Percentiles rank a stretch among this genome's conserved stretches.
These are phyloP conservation scores for Botryotinia narcissicola DNA, from an alignment of 2,329 filamentous ascomycete species.

Conservation along the genomic window DNA sequence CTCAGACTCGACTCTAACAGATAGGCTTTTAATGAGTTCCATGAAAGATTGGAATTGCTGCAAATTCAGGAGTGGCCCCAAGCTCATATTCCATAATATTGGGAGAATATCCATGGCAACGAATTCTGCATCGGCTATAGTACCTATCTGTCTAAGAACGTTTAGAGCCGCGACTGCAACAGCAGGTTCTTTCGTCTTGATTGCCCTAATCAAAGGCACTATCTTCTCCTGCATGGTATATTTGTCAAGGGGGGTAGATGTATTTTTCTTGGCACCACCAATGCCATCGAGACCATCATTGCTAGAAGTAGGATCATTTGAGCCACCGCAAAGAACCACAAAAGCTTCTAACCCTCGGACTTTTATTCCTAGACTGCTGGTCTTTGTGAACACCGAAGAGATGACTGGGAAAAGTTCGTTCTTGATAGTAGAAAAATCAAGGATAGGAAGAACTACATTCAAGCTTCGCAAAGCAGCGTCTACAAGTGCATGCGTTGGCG, in stretches of 20 bases:
- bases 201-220: slow-evolving; percentile 81
- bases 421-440: slow-evolving; percentile 96
- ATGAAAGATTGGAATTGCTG: slow-evolving; percentile 89
- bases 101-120: slow-evolving; percentile 89
- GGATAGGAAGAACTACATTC: slow-evolving; percentile 75
- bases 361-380: slow-evolving; percentile 91
- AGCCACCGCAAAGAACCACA: slow-evolving; percentile 81
- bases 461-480: slow-evolving; percentile 80
- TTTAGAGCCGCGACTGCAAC: slow-evolving; percentile 93
- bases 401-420: slow-evolving; percentile 95
- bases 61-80: slow-evolving; percentile 85
- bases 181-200: slow-evolving; percentile 96
- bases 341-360: slow-evolving; percentile 89
- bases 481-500: slow-evolving; percentile 82
- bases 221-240: slow-evolving; percentile 99
- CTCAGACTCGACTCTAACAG: slow-evolving; percentile 78
- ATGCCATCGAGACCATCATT: slow-evolving; percentile 77
- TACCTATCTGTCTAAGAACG: slow-evolving; percentile 77
- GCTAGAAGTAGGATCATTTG: slow-evolving; percentile 48
- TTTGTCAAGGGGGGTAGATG: slow-evolving; percentile 84
- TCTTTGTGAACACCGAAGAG: slow-evolving; percentile 85
- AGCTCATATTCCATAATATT: slow-evolving; percentile 84
- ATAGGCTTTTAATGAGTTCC: slow-evolving; percentile 79
- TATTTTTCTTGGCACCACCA: slow-evolving; percentile 55
- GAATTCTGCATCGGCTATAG: slow-evolving; percentile 57